phyloP scores from a whole-genome alignment of 1,284 basidiomycete species.

The Ustilago crameri region DNA sequence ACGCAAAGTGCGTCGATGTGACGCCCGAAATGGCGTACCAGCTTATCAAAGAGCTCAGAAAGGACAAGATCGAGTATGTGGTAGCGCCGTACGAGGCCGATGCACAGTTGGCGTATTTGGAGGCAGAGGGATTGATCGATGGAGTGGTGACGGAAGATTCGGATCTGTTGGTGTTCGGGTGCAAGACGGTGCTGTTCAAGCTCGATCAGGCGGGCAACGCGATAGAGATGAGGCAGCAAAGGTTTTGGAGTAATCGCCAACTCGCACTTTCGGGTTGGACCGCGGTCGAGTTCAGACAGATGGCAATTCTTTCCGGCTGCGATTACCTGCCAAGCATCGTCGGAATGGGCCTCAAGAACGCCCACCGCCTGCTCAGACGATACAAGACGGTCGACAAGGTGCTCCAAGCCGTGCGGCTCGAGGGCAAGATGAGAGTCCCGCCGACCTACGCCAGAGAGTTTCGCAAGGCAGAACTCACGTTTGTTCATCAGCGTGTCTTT shows the following conservation, averaged over 20 bases:
- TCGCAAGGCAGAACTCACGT: constrained; percentile 84
- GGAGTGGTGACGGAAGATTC: constrained; percentile 98
- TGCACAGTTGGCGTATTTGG: constrained; percentile 93
- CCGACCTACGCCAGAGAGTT: constrained; percentile 74
- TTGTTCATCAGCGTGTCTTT: constrained; percentile 92
- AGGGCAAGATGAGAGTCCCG: constrained; percentile 87
- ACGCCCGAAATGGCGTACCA: constrained; percentile 98
- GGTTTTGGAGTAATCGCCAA: constrained; percentile 79
- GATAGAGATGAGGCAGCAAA: constrained; percentile 79
- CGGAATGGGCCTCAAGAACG: constrained; percentile 79
- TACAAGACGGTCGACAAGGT: constrained; percentile 88
- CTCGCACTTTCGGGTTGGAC: constrained; percentile 89
- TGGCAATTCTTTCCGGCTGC: constrained; percentile 97
- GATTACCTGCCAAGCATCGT: constrained; percentile 77
- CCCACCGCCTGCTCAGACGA: constrained; percentile 81
- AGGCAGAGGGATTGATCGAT: constrained; percentile 83
- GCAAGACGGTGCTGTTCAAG: constrained; percentile 73
- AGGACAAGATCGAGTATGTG: constrained; percentile 73
- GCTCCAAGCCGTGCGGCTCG: constrained; percentile 80
- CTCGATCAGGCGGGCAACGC: constrained; percentile 74
- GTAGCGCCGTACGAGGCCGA: constrained; percentile 99
- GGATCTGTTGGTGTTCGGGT: constrained; percentile 96
- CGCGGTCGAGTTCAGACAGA: constrained; percentile 86
- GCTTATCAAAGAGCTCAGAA: constrained; percentile 82
- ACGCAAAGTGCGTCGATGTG: constrained; percentile 91